These are phyloP conservation scores for Mycena floridula DNA, from an alignment of 768 basidiomycete genomes.

Conservation along the genomic window DNA sequence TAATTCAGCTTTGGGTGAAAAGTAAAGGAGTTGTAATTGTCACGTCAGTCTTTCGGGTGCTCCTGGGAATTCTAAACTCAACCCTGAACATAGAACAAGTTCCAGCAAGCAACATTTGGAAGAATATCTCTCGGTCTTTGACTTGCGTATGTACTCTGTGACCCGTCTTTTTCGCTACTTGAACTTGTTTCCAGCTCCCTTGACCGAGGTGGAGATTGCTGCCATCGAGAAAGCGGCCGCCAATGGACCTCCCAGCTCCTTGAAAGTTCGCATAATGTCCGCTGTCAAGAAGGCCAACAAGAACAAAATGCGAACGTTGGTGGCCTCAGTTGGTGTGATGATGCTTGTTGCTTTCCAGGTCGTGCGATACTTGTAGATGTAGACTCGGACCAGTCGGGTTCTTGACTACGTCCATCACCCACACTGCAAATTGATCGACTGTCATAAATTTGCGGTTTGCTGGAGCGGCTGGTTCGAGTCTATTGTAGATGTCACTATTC, in stretches of 20 bases:
- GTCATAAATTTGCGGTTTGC: too few relatives aligned
- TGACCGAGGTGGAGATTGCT: constrained; percentile 34
- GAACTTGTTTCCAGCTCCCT: constrained; percentile 18
- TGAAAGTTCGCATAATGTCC: too few relatives aligned
- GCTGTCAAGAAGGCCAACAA: too few relatives aligned
- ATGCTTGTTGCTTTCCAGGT: too few relatives aligned
- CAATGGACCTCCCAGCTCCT: constrained; percentile 28
- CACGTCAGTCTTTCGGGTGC: constrained; percentile 36
- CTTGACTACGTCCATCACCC: too few relatives aligned
- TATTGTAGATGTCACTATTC: too few relatives aligned
- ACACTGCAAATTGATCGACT: too few relatives aligned
- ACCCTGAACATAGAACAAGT: constrained; percentile 26
- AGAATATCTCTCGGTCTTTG: constrained; percentile 39
- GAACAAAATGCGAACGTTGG: too few relatives aligned
- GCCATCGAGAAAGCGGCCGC: constrained; percentile 40
- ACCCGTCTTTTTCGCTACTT: not conserved
- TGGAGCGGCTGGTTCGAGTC: too few relatives aligned
- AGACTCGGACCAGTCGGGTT: too few relatives aligned
- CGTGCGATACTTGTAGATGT: too few relatives aligned
- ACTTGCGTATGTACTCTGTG: constrained; percentile 22
- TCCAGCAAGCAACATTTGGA: constrained; percentile 35
- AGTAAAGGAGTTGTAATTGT: constrained; percentile 63
- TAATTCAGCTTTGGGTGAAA: constrained; percentile 64
- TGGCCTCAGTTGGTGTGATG: too few relatives aligned
- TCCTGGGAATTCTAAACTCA: not conserved